A percentile compares a stretch with the other conserved stretches of the same genome.
These are phyloP conservation scores for Blepharisma japonicum DNA, from an alignment of 73 alveolate genomes.

Conservation along the genomic window DNA sequence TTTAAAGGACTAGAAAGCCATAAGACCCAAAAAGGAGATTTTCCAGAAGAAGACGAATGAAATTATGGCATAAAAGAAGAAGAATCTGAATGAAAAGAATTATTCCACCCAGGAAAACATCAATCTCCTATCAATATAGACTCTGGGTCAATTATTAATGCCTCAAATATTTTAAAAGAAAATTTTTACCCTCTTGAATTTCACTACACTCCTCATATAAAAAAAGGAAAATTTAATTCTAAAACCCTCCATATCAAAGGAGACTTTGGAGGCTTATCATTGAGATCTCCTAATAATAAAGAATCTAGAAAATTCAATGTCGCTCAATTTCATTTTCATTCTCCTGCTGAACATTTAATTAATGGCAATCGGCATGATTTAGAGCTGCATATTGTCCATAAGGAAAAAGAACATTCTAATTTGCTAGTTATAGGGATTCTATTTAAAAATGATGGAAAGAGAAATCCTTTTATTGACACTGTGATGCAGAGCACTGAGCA, in stretches of 20 bases:
- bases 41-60: too few relatives aligned
- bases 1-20: too few relatives aligned
- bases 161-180: conserved; percentile 15
- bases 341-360: conserved; percentile 83
- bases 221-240: neutral
- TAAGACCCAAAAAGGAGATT: too few relatives aligned
- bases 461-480: conserved; percentile 35
- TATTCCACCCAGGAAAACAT: neutral
- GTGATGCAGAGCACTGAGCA: conserved; percentile 30
- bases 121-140: conserved; percentile 9
- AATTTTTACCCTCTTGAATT: conserved; percentile 14
- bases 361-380: conserved; percentile 66
- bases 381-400: conserved; percentile 84
- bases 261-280: neutral
- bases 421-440: conserved; percentile 49
- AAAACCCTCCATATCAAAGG: neutral
- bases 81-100: neutral
- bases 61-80: neutral
- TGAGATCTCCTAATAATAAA: neutral
- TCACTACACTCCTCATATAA: neutral
- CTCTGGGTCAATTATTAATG: neutral
- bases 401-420: conserved; percentile 23
- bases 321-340: conserved; percentile 79
- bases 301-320: conserved; percentile 19
- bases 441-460: conserved; percentile 42